Base-by-base conservation (phyloP, 352 stramenopile species). In the Plasmopara muralis region DNA sequence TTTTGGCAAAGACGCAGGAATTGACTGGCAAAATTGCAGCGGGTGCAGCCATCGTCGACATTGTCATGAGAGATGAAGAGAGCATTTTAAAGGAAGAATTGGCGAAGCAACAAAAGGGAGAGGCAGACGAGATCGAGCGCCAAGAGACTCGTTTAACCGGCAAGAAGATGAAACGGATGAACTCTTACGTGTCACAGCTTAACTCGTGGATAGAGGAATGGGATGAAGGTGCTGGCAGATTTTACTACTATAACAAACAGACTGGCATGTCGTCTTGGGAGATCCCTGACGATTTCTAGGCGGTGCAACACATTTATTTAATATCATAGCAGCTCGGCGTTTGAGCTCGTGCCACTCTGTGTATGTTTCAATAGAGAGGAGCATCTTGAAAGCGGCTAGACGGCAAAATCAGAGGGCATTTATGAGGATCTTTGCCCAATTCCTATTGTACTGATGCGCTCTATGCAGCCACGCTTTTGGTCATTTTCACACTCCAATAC, bases 201-300 rank as follows among this genome's bases (percentile, higher is more conserved):
- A 68, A 54, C 20, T 37, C 62, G 13, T 95, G 85, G 85, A 66
- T 89, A 14, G 78, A 91, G 60, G 71, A 89, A 55, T 90, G 80
- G 76, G 83, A 95, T 60, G 80, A 88, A 31, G 65, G 48, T 20
- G 50, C 67, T 18, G 77, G 79, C 43, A 90, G 91, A 55, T 70
- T 77, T 5, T 95, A 91, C 53, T 95, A 95, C 75, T 95, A 76
- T 47, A 92, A 95, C 68, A 85, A 84, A 51, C 71, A 89, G 60
- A 94, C 81, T 7, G 77, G 81, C 15, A 18, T 89, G 55, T 89
- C 83, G 16, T 73, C 77, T 6, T 95, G 81, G 81, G 80, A 89
- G 16, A 89, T 88, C 63, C 85, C 85, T 0, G 39, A 42, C 0
- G 82, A 89, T 31, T 77, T 91, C 10, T 88, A 60, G 13, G 16